A percentile compares a stretch with the other conserved stretches of the same genome.
Evolutionary conservation across 768 basidiomycete genomes (phyloP).

Genomic region (Leccinum arenicola): DNA sequence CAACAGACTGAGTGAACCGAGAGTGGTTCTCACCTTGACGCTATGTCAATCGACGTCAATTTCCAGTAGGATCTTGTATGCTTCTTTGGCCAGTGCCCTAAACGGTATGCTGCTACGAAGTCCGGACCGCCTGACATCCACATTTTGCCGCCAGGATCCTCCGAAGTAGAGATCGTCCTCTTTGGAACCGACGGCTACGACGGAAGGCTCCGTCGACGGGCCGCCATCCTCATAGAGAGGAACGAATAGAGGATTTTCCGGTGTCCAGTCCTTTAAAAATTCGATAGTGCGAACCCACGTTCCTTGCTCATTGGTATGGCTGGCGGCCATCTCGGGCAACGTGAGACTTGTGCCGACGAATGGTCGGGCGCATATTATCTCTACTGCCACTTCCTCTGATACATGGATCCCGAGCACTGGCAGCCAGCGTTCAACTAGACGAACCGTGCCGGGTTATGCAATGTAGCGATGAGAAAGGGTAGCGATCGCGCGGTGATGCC

Average conservation of each 20-base stretch:
- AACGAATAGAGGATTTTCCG: slow-evolving; percentile 71
- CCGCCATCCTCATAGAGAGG: slow-evolving; percentile 53
- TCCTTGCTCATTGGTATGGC: slow-evolving; percentile 71
- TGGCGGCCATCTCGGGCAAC: slow-evolving; percentile 36
- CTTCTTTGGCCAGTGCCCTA: slow-evolving; percentile 74
- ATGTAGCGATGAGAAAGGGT: slow-evolving; percentile 75
- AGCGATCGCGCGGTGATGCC: slow-evolving; percentile 82
- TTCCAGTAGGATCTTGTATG: slow-evolving; percentile 55
- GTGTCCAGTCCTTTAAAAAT: slow-evolving; percentile 80
- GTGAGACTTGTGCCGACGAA: slow-evolving; percentile 54
- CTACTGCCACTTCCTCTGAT: slow-evolving; percentile 67
- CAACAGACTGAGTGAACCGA: not conserved
- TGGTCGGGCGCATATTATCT: slow-evolving; percentile 77
- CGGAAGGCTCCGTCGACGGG: slow-evolving; percentile 5
- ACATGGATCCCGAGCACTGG: slow-evolving; percentile 64
- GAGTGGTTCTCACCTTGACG: slow-evolving; percentile 50
- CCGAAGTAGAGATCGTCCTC: slow-evolving; percentile 70
- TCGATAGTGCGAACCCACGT: slow-evolving; percentile 74
- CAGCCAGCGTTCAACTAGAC: slow-evolving; percentile 92
- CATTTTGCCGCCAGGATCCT: slow-evolving; percentile 67
- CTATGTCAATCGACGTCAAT: slow-evolving; percentile 50
- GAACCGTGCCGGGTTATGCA: slow-evolving; percentile 80
- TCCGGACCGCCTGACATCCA: slow-evolving; percentile 76
- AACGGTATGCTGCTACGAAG: slow-evolving; percentile 67
- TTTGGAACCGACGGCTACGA: slow-evolving; percentile 31